These are phyloP conservation scores for Clarireedia homoeocarpa DNA, from an alignment of 2,329 filamentous ascomycete genomes.

Conservation along the genomic window DNA sequence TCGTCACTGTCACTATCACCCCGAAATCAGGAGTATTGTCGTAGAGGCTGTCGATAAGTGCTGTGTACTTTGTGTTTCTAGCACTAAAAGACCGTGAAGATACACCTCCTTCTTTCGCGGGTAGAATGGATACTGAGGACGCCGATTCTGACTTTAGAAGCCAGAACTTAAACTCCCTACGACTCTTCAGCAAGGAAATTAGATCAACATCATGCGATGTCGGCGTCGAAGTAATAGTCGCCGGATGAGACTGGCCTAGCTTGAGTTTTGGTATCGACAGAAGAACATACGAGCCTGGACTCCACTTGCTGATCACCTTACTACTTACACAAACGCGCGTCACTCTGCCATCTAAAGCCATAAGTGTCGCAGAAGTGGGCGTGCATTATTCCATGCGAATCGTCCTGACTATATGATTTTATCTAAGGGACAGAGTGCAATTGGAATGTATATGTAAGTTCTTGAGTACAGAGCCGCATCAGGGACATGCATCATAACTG, in stretches of 20 bases:
- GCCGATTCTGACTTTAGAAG: slow-evolving; percentile 38
- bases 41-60: slow-evolving; percentile 49
- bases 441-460: slow-evolving; percentile 24
- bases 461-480: slow-evolving; percentile 27
- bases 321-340: slow-evolving; percentile 31
- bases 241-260: slow-evolving; percentile 49
- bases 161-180: slow-evolving; percentile 49
- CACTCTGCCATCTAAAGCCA: slow-evolving; percentile 29
- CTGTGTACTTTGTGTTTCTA: slow-evolving; percentile 27
- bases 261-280: slow-evolving; percentile 51
- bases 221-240: slow-evolving; percentile 49
- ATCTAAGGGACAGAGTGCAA: slow-evolving; percentile 21
- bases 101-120: background rate
- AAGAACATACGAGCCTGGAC: slow-evolving; percentile 49
- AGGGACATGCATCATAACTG: slow-evolving; percentile 30
- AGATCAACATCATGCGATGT: slow-evolving; percentile 49
- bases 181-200: slow-evolving; percentile 49
- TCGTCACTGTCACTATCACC: slow-evolving; percentile 47
- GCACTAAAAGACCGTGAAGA: too few relatives aligned
- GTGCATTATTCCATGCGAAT: slow-evolving; percentile 29
- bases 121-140: slow-evolving; percentile 11
- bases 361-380: slow-evolving; percentile 21
- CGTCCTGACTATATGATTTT: slow-evolving; percentile 22
- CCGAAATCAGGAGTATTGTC: slow-evolving; percentile 43
- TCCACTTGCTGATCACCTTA: slow-evolving; percentile 31